Percentiles rank a stretch among this genome's conserved stretches.
Conservation (phyloP, 768 basidiomycete species). For the Pulveroboletus ravenelii region DNA sequence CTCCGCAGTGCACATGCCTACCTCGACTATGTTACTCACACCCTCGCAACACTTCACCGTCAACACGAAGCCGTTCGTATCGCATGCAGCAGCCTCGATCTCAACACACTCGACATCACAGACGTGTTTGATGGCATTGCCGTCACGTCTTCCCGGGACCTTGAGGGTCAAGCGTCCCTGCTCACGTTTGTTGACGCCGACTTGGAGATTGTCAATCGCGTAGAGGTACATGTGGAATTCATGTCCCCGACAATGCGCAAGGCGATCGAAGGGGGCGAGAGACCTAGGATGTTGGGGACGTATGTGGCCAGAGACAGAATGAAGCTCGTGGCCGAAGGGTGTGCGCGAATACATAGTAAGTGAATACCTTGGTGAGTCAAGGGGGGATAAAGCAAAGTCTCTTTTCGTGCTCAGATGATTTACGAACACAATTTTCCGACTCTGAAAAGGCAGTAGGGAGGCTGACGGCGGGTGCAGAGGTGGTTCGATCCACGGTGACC, state of each 20-base stretch:
- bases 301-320: conserved; percentile 79
- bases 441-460: conserved; percentile 49
- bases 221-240: conserved; percentile 72
- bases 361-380: background rate
- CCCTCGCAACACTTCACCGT: conserved; percentile 48
- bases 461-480: conserved; percentile 56
- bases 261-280: conserved; percentile 68
- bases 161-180: conserved; percentile 60
- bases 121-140: conserved; percentile 67
- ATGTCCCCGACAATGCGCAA: conserved; percentile 61
- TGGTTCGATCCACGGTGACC: conserved; percentile 47
- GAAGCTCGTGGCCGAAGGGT: conserved; percentile 73
- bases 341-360: conserved; percentile 64
- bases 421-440: conserved; percentile 49
- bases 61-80: conserved; percentile 72
- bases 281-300: conserved; percentile 66
- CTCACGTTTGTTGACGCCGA: conserved; percentile 66
- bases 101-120: conserved; percentile 64
- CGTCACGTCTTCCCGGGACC: conserved; percentile 50
- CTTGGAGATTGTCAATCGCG: conserved; percentile 60
- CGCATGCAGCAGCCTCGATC: conserved; percentile 67
- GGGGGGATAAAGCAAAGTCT: background rate
- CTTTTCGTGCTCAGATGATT: conserved; percentile 44
- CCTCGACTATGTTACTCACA: conserved; percentile 54
- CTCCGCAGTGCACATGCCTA: conserved; percentile 60